These are phyloP conservation scores for Jimgerdemannia lactiflua DNA, from an alignment of 192 early-diverging fungal species.

Conservation along the genomic window DNA sequence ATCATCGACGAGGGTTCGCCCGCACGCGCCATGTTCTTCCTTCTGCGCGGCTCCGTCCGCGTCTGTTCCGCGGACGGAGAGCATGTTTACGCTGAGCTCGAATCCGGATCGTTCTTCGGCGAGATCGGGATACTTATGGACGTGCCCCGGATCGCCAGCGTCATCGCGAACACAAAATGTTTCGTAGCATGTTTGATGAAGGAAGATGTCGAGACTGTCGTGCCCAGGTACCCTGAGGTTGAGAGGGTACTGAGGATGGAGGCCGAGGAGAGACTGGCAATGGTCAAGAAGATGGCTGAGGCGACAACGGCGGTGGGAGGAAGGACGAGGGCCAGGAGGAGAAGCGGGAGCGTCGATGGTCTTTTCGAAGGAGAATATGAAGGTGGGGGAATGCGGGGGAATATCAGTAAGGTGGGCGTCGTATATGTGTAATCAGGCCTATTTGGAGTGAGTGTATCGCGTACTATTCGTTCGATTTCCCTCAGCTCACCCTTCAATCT, in stretches of 20 bases:
- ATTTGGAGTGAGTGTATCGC: not conserved
- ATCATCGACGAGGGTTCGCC: conserved; percentile 37
- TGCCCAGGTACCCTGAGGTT: conserved; percentile 63
- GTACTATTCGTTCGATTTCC: not conserved
- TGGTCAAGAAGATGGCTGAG: conserved; percentile 35
- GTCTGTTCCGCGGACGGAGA: conserved; percentile 50
- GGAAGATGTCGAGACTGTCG: conserved; percentile 50
- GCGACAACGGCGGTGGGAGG: not conserved
- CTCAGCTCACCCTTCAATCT: not conserved
- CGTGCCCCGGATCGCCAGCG: conserved; percentile 69
- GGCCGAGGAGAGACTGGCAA: conserved; percentile 59
- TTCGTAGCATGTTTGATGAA: conserved; percentile 58
- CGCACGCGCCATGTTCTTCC: conserved; percentile 55
- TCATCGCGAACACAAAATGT: conserved; percentile 63
- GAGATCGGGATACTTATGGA: conserved; percentile 75
- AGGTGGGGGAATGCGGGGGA: not conserved
- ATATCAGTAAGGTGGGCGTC: conserved; percentile 1
- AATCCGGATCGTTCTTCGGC: conserved; percentile 74
- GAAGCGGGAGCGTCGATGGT: not conserved
- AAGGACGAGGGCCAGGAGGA: not conserved
- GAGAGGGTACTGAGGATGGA: conserved; percentile 50
- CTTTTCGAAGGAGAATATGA: not conserved
- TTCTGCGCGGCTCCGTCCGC: conserved; percentile 43
- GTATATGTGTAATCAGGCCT: not conserved
- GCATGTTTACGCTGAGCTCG: conserved; percentile 48